A percentile compares a stretch with the other conserved stretches of the same genome.
phyloP scores from a whole-genome alignment of 768 basidiomycete species.

The Lactarius vividus region DNA sequence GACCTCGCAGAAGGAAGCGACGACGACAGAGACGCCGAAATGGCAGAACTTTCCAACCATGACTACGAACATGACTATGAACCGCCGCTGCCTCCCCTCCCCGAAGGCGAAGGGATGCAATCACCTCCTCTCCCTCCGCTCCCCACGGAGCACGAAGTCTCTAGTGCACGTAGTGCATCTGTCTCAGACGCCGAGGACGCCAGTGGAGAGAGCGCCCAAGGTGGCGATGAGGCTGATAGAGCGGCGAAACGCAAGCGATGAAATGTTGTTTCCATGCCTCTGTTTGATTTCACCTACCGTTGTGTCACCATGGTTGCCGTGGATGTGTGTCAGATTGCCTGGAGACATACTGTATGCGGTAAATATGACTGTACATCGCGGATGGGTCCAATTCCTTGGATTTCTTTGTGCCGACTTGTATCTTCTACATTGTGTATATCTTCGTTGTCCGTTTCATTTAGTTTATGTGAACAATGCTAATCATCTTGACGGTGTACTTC shows the following conservation, averaged over 20 bases:
- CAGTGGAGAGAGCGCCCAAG: conserved; percentile 19
- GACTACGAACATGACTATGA: not conserved
- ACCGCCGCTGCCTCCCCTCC: conserved; percentile 20
- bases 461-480: conserved; percentile 17
- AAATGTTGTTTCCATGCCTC: not conserved
- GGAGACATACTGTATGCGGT: conserved; percentile 12
- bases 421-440: conserved; percentile 14
- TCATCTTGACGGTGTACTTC: conserved; percentile 5
- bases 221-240: conserved; percentile 15
- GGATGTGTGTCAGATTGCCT: conserved; percentile 2
- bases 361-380: not conserved
- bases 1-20: conserved; percentile 23
- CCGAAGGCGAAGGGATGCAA: conserved; percentile 4
- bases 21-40: conserved; percentile 23
- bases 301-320: conserved; percentile 14
- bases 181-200: conserved; percentile 24
- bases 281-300: not conserved
- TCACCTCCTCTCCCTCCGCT: conserved; percentile 10
- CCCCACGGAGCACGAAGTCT: conserved; percentile 9
- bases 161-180: conserved; percentile 20
- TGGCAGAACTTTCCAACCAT: conserved; percentile 10
- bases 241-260: conserved; percentile 24
- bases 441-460: not conserved
- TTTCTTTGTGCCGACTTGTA: conserved; percentile 4
- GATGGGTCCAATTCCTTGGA: conserved; percentile 4